Evolutionary conservation across 805 yeast species (phyloP).

Genomic region (Debaryomyces tyrocola): DNA sequence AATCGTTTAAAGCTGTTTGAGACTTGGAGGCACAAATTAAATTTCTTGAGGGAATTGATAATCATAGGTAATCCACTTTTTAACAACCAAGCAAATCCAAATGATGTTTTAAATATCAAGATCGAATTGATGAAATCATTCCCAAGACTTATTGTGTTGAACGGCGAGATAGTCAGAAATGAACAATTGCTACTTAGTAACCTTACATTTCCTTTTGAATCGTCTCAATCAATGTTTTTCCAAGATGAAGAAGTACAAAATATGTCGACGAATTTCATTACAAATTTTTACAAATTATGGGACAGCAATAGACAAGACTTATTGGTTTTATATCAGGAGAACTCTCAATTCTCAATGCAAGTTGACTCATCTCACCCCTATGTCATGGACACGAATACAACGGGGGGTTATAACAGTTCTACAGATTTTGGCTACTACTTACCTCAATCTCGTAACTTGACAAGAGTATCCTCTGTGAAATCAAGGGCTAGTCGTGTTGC

Average conservation of each 20-base stretch:
- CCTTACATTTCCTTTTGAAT: conserved; percentile 54
- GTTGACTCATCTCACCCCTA: conserved; percentile 73
- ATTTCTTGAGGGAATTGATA: conserved; percentile 71
- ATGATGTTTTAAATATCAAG: conserved; percentile 44
- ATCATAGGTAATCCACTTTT: conserved; percentile 74
- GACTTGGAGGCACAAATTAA: conserved; percentile 74
- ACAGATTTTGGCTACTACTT: conserved; percentile 64
- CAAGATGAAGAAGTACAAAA: conserved; percentile 72
- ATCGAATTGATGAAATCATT: conserved; percentile 67
- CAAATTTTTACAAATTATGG: conserved; percentile 78
- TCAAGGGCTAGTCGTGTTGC: conserved; percentile 59
- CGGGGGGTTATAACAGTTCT: conserved; percentile 8
- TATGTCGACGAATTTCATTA: conserved; percentile 72
- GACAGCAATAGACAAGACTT: conserved; percentile 74
- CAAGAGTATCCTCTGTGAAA: conserved; percentile 56
- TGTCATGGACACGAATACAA: conserved; percentile 11
- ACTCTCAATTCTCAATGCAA: conserved; percentile 81
- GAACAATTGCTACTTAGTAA: conserved; percentile 57
- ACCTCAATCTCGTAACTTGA: conserved; percentile 73
- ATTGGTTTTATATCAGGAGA: conserved; percentile 70
- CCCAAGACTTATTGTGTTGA: conserved; percentile 78
- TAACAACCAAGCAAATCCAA: conserved; percentile 25
- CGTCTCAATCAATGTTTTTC: conserved; percentile 70
- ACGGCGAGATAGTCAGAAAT: conserved; percentile 76
- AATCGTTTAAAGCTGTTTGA: conserved; percentile 60